Evolutionary conservation across 179 eudicot species (phyloP), one percentile per base, ranked within the genome.

Genomic region (Drosera spatulata): DNA sequence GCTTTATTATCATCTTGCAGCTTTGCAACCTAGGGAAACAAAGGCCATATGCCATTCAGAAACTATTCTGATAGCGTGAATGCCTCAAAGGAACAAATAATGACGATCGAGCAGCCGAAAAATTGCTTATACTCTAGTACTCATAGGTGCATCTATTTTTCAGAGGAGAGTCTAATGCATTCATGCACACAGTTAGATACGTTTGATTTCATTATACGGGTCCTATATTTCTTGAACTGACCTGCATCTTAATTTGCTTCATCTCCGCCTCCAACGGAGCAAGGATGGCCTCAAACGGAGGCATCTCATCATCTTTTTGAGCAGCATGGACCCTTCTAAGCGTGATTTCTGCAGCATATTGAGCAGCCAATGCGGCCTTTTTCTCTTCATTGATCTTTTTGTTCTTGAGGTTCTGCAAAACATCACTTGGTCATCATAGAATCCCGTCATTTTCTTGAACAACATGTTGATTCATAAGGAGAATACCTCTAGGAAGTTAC

Each of bases 1-100:
- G 96, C 96, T 75, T 66, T 77, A 59, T 85, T 87, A 64, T 87
- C 96, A 50, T 87, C 96, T 78, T 79, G 86, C 74, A 87, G 61
- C 73, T 77, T 85, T 55, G 80, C 81, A 50, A 85, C 72, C 96
- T 87, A 58, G 33, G 33, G 33, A 22, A 22, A 22, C 33, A 22
- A 22, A 22, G 33, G 33, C 33, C 33, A 22, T 22, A 22, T 22
- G 33, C 33, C 33, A 22, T 22, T 22, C 33, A 22, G 33, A 22
- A 22, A 22, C 33, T 22, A 22, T 22, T 0, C 33, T 22, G 33
- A 22, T 22, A 22, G 33, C 1, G 33, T 22, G 1, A 22, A 22
- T 22, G 33, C 33, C 33, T 22, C 33, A 22, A 22, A 22, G 33
- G 33, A 22, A 22, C 33, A 22, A 22, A 22, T 22, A 22, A 22